Percentiles rank a stretch among this genome's conserved stretches.
These are phyloP conservation scores for Babesia bigemina DNA, from an alignment of 169 alveolate genomes.

Conservation along the genomic window DNA sequence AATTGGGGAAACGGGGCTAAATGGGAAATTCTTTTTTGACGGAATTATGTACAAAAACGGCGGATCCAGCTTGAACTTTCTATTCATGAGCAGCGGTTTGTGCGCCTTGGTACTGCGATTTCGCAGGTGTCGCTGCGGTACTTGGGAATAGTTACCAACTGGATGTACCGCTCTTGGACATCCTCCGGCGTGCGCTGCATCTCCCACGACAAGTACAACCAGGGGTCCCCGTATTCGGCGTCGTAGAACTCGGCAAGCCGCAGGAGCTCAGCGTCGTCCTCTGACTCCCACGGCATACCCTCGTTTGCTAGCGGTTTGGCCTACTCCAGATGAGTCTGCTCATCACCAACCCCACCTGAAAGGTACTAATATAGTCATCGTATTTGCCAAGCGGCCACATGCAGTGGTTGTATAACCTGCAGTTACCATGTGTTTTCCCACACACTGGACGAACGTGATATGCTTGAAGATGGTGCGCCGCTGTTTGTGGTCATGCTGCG, in stretches of 20 bases:
- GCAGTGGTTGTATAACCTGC: conserved; percentile 81
- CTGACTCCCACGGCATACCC: conserved; percentile 82
- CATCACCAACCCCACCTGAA: conserved; percentile 55
- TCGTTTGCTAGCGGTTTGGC: conserved; percentile 82
- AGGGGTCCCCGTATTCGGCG: conserved; percentile 85
- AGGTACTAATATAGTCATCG: conserved; percentile 75
- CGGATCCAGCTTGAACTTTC: conserved; percentile 83
- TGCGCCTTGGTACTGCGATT: conserved; percentile 77
- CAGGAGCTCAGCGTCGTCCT: conserved; percentile 73
- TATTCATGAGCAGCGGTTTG: conserved; percentile 80
- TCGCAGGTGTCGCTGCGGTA: conserved; percentile 76
- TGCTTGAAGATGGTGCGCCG: conserved; percentile 76
- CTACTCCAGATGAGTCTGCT: background rate
- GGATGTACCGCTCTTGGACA: conserved; percentile 77
- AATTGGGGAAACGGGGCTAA: conserved; percentile 19
- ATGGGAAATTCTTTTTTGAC: conserved; percentile 72
- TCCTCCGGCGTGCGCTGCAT: conserved; percentile 85
- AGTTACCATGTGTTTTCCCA: background rate
- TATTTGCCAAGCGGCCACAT: conserved; percentile 82
- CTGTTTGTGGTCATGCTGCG: conserved; percentile 80
- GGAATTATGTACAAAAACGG: conserved; percentile 82
- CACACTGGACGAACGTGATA: conserved; percentile 64
- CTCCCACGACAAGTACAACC: conserved; percentile 88
- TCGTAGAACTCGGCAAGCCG: conserved; percentile 81
- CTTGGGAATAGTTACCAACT: conserved; percentile 70